phyloP scores from a whole-genome alignment of 2,329 filamentous ascomycete genomes.

The Fusarium nurragi region DNA sequence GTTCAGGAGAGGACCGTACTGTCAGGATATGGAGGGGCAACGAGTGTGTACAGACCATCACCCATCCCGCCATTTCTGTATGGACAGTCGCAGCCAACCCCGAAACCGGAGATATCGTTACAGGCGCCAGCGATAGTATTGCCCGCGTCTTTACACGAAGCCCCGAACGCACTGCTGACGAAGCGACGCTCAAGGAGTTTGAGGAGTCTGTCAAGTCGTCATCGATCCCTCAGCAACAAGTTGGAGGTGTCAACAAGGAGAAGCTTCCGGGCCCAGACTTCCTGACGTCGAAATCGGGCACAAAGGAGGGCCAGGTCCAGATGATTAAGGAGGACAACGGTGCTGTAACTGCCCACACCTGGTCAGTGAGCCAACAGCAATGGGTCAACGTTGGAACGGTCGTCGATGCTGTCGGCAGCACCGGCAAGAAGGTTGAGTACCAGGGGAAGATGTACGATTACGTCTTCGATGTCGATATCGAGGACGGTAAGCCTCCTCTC shows the following conservation, averaged over 20 bases:
- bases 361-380: constrained; percentile 75
- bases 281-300: constrained; percentile 80
- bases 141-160: constrained; percentile 85
- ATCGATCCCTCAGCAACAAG: constrained; percentile 86
- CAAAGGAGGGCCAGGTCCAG: constrained; percentile 95
- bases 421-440: constrained; percentile 78
- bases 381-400: constrained; percentile 96
- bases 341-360: constrained; percentile 85
- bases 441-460: constrained; percentile 92
- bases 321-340: constrained; percentile 88
- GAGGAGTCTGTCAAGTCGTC: constrained; percentile 84
- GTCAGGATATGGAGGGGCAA: constrained; percentile 85
- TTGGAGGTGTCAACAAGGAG: constrained; percentile 88
- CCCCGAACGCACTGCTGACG: constrained; percentile 73
- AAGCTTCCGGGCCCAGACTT: constrained; percentile 90
- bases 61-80: constrained; percentile 94
- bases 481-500: constrained; percentile 89
- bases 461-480: constrained; percentile 96
- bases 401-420: constrained; percentile 86
- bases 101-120: constrained; percentile 90
- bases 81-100: constrained; percentile 88
- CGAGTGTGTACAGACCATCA: constrained; percentile 93
- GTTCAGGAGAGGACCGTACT: constrained; percentile 93
- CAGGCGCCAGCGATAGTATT: constrained; percentile 87
- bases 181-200: constrained; percentile 75